These are phyloP conservation scores for Colletotrichum brevisporum DNA, from an alignment of 2,329 filamentous ascomycete genomes.

Conservation along the genomic window DNA sequence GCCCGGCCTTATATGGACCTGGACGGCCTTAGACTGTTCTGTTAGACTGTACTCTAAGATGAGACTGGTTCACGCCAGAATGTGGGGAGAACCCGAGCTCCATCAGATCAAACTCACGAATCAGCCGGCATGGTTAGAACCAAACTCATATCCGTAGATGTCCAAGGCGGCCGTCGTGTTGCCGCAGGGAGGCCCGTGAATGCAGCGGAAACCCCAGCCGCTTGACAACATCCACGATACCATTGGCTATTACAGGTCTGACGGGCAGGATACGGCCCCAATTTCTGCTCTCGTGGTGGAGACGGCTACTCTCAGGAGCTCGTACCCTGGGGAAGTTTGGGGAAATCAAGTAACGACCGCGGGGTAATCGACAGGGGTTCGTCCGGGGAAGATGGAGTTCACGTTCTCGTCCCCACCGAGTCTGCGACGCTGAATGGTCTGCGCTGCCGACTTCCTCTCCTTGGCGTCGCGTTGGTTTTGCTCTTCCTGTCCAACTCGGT, in stretches of 20 bases:
- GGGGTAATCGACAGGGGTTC: slow-evolving; percentile 12
- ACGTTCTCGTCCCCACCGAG: not conserved
- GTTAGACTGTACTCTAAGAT: too few species aligned
- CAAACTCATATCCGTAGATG: not conserved
- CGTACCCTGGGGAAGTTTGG: slow-evolving; percentile 2
- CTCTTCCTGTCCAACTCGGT: not conserved
- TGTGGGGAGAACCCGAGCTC: not conserved
- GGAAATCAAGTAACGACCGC: slow-evolving; percentile 13
- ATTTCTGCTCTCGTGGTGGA: not conserved
- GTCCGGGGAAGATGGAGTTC: slow-evolving; percentile 20
- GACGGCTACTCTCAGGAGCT: not conserved
- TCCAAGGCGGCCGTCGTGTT: not conserved
- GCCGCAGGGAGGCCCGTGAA: not conserved
- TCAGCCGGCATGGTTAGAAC: not conserved
- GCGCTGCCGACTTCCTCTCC: not conserved
- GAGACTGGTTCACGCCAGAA: not conserved
- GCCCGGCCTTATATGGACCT: not conserved
- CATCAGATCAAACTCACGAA: not conserved
- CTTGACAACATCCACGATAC: not conserved
- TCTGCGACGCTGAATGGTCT: slow-evolving; percentile 1
- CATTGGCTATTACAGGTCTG: not conserved
- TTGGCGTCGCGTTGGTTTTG: slow-evolving; percentile 1
- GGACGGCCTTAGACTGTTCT: too few species aligned
- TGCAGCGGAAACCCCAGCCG: not conserved
- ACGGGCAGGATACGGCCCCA: not conserved